Base-by-base conservation (phyloP, 2,329 filamentous ascomycete species). In the Pseudomassariella vexata region DNA sequence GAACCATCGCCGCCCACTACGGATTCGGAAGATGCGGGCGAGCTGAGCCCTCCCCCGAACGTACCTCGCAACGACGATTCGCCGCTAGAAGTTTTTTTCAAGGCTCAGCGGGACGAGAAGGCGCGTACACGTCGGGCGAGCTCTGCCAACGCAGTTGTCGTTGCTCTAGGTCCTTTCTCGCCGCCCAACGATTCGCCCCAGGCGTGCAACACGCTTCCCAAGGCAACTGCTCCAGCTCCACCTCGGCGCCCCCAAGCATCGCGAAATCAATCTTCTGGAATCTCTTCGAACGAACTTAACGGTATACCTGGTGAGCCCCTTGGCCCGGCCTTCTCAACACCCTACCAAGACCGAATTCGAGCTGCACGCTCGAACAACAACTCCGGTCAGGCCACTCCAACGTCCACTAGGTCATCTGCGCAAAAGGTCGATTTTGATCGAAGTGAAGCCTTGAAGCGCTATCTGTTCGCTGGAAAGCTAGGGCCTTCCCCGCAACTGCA, bases 51-150 rank as follows among this genome's bases (percentile, higher is more conserved):
- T 42, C 59, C 46, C 37, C 56, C 50, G 44, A 49, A 36, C 44
- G 47, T 33, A 36, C 45, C 32, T 35, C 53, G 32, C 42, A 49
- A 42, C 54, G 68, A 35, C 63, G 76, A 85, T 39, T 94, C 88
- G 9, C 88, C 89, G 1, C 68, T 96, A 5, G 89, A 96, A 48
- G 73, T 94, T 41, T 82, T 96, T 53, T 96, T 96, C 66, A 82
- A 82, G 39, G 88, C 87, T 20, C 85, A 95, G 46, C 76, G 84
- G 30, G 82, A 85, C 39, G 85, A 92, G 56, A 83, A 79, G 51
- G 79, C 79, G 32, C 68, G 71, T 38, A 71, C 70, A 27, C 66
- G 67, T 17, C 68, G 70, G 37, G 66, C 67, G 14, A 77, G 70
- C 43, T 65, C 68, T 11, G 57, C 63, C 31, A 66, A 66, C 46